A percentile compares a stretch with the other conserved stretches of the same genome.
Conservation (phyloP, 2,329 filamentous ascomycete species). For the Thermothelomyces thermophilus region DNA sequence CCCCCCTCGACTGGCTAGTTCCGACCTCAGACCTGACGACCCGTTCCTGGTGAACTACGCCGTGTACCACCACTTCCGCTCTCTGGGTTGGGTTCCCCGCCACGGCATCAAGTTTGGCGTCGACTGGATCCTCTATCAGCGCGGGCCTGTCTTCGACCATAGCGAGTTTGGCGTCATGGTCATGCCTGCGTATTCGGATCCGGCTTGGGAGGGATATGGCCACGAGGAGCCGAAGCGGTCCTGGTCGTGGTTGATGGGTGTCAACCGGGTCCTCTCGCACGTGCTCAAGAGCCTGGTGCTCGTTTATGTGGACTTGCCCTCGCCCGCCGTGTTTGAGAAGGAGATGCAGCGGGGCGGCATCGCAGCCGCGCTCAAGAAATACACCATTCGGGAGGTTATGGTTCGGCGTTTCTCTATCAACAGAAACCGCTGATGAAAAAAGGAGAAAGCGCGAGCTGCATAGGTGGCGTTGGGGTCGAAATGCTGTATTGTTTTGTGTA, state of each 20-base stretch:
- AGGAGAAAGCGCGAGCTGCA: background rate
- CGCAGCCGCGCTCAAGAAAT: slow-evolving; percentile 25
- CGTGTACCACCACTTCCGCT: slow-evolving; percentile 93
- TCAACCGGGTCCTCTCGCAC: slow-evolving; percentile 83
- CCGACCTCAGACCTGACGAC: slow-evolving; percentile 63
- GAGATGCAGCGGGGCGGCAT: slow-evolving; percentile 22
- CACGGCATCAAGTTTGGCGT: slow-evolving; percentile 91
- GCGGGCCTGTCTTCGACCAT: slow-evolving; percentile 89
- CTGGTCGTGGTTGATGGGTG: slow-evolving; percentile 82
- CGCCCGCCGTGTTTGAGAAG: slow-evolving; percentile 42
- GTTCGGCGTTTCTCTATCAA: slow-evolving; percentile 29
- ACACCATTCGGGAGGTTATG: slow-evolving; percentile 28
- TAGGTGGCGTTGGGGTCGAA: slow-evolving; percentile 1
- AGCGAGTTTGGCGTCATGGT: slow-evolving; percentile 88
- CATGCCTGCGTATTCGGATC: slow-evolving; percentile 71
- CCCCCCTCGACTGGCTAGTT: slow-evolving; percentile 45
- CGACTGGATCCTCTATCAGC: slow-evolving; percentile 90
- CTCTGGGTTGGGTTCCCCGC: slow-evolving; percentile 88
- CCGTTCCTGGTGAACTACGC: slow-evolving; percentile 80
- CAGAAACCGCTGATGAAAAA: slow-evolving; percentile 25
- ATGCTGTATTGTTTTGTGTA: background rate
- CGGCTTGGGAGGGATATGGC: slow-evolving; percentile 60
- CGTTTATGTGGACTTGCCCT: slow-evolving; percentile 85
- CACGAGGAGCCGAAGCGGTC: slow-evolving; percentile 44
- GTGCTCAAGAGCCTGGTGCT: slow-evolving; percentile 86